Conservation (phyloP, 305 asterid genomes). For the Fraxinus xanthoxyloides region DNA sequence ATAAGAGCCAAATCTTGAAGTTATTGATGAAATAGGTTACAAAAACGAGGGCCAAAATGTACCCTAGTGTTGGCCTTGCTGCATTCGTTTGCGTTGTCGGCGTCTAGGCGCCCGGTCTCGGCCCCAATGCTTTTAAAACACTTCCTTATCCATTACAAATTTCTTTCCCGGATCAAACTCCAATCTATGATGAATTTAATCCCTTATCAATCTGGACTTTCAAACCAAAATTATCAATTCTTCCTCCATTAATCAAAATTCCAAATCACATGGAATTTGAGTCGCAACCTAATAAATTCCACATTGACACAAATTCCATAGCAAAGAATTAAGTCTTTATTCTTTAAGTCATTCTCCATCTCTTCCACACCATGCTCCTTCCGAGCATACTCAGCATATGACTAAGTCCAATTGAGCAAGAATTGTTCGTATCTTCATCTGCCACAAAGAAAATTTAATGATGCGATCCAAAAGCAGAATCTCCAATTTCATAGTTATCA, state of each 20-base stretch:
- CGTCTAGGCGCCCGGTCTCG: neutral
- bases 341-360: neutral
- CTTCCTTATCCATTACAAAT: neutral
- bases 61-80: neutral
- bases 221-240: too few species aligned
- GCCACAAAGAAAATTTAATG: neutral
- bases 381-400: neutral
- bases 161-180: neutral
- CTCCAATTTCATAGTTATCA: neutral
- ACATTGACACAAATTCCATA: neutral
- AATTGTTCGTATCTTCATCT: neutral
- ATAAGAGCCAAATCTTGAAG: neutral
- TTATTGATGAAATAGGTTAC: neutral
- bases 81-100: neutral
- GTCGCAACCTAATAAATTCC: neutral
- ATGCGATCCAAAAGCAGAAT: neutral
- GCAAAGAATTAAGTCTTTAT: neutral
- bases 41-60: neutral
- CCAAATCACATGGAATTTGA: neutral
- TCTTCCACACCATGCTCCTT: neutral
- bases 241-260: neutral
- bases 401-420: neutral
- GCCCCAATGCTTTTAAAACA: neutral
- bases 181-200: neutral
- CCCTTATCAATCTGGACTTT: neutral